Evolutionary conservation across 2,329 filamentous ascomycete species (phyloP).

Genomic region (Fusarium albidum): DNA sequence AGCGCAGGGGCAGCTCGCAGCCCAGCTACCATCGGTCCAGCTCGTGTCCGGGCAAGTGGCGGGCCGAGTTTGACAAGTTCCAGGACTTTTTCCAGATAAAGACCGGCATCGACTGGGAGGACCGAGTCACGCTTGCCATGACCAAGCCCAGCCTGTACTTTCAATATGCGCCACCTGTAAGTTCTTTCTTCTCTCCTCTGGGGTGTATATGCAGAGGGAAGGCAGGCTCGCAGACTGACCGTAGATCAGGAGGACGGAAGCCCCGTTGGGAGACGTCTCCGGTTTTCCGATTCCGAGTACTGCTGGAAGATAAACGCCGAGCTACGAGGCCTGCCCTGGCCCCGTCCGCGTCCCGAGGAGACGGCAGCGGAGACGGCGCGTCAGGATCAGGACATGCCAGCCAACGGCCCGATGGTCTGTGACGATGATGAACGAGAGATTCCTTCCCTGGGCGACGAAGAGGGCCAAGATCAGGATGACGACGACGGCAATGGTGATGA

Average conservation of each 20-base stretch:
- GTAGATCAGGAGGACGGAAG: conserved; percentile 46
- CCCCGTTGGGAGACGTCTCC: conserved; percentile 47
- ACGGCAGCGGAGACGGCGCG: not conserved
- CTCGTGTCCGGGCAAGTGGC: conserved; percentile 49
- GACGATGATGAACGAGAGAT: conserved; percentile 3
- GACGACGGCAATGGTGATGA: not conserved
- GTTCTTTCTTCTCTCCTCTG: conserved; percentile 36
- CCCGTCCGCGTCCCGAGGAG: conserved; percentile 34
- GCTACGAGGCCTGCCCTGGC: conserved; percentile 41
- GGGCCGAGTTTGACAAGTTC: conserved; percentile 59
- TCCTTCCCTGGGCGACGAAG: not conserved
- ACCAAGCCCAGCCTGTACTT: conserved; percentile 47
- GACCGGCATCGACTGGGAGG: conserved; percentile 67
- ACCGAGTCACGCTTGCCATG: conserved; percentile 52
- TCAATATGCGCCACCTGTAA: conserved; percentile 57
- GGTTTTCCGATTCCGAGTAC: conserved; percentile 42
- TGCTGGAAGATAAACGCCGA: conserved; percentile 46
- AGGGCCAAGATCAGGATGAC: not conserved
- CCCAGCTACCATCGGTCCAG: conserved; percentile 51
- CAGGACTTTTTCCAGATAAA: conserved; percentile 64
- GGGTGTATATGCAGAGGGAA: not conserved
- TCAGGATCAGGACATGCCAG: not conserved
- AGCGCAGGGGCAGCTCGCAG: conserved; percentile 48
- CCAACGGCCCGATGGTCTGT: not conserved
- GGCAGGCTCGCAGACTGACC: conserved; percentile 1